phyloP scores from a whole-genome alignment of 108 stramenopile genomes.

The Aureococcus anophagefferens region DNA sequence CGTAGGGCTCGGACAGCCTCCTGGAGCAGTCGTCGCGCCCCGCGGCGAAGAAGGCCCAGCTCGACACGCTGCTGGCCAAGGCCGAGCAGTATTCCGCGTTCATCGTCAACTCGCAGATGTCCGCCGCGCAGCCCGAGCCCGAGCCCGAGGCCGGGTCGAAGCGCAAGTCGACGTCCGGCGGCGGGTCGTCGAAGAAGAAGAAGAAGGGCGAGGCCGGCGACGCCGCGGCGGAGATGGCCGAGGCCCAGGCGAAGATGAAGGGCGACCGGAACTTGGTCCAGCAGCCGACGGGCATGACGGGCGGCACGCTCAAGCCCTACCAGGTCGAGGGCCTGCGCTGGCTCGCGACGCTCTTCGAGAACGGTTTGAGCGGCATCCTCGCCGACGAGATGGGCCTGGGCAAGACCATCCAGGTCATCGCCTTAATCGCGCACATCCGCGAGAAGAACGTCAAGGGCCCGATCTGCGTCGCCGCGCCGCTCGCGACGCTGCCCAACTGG shows the following conservation, averaged over 20 bases:
- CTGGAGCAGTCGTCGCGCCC: too few species aligned
- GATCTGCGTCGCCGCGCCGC: conserved; percentile 85
- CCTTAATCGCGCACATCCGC: conserved; percentile 79
- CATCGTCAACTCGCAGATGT: background rate
- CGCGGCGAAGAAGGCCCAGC: conserved; percentile 1
- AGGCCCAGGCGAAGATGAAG: background rate
- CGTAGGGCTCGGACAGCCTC: too few species aligned
- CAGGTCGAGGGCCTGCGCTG: conserved; percentile 65
- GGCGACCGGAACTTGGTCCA: background rate
- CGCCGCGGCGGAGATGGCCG: conserved; percentile 1
- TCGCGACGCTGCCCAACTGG: conserved; percentile 98
- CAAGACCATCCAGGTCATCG: conserved; percentile 87
- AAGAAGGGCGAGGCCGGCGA: background rate
- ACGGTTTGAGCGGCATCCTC: conserved; percentile 92
- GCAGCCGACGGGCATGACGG: background rate
- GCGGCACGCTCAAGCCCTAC: conserved; percentile 26
- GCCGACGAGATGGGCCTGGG: conserved; percentile 91
- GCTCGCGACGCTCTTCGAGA: conserved; percentile 90
- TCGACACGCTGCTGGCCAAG: conserved; percentile 25
- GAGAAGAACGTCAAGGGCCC: conserved; percentile 77
- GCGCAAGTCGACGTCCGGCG: too few species aligned
- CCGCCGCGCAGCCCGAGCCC: background rate
- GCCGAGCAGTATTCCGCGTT: conserved; percentile 13
- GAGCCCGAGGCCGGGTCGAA: too few species aligned
- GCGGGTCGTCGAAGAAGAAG: background rate